Evolutionary conservation across 495 filamentous ascomycete species (phyloP).

Genomic region (Tuber melanosporum): DNA sequence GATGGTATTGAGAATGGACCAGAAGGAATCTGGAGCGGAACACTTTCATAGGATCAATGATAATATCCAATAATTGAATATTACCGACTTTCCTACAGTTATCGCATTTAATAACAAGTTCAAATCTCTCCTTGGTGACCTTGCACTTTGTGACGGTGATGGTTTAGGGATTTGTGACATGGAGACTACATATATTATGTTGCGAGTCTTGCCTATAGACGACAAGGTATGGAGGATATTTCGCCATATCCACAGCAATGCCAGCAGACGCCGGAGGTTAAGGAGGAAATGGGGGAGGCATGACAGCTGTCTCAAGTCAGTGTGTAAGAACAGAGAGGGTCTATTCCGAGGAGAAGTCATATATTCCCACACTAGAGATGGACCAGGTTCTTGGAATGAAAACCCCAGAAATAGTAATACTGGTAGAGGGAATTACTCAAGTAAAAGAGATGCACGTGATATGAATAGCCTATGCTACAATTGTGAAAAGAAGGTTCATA

Average conservation of each 20-base stretch:
- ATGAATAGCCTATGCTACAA: neutral
- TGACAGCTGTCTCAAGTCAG: neutral
- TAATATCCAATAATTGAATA: neutral
- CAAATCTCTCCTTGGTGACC: neutral
- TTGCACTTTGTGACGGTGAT: neutral
- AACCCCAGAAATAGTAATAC: fast-evolving
- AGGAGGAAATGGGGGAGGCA: neutral
- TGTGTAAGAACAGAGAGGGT: neutral
- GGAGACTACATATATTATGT: neutral
- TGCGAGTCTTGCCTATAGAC: neutral
- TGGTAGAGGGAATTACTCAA: too few relatives aligned
- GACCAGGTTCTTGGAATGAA: fast-evolving
- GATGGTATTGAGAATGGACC: too few relatives aligned
- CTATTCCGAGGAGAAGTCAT: neutral
- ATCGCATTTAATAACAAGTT: neutral
- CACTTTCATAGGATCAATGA: neutral
- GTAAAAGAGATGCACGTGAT: neutral
- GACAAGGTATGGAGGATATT: neutral
- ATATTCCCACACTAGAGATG: neutral
- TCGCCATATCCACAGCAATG: neutral
- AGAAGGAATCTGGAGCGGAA: neutral
- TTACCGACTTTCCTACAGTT: neutral
- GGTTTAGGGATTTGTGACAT: neutral
- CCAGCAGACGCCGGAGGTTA: neutral
- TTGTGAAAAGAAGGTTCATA: too few relatives aligned